Percentiles rank a stretch among this genome's conserved stretches.
Conservation (phyloP, 768 basidiomycete genomes). For the Psilocybe cyanescens region DNA sequence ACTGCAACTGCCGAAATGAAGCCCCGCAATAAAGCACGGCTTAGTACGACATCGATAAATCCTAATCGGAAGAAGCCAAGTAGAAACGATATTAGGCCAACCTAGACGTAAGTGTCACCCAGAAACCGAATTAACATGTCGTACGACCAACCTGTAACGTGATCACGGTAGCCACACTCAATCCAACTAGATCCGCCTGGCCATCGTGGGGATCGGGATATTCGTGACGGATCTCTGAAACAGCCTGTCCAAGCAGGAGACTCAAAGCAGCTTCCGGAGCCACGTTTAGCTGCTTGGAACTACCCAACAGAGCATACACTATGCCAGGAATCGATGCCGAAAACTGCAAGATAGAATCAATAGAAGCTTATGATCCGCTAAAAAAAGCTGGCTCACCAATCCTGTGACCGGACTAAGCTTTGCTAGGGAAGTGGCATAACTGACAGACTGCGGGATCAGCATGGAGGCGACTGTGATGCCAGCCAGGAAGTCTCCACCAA, state of each 20-base stretch:
- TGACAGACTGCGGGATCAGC: slow-evolving; percentile 87
- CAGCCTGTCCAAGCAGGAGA: slow-evolving; percentile 85
- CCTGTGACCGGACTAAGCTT: slow-evolving; percentile 86
- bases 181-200: slow-evolving; percentile 55
- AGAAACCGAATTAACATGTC: background rate
- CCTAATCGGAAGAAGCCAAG: slow-evolving; percentile 89
- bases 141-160: slow-evolving; percentile 69
- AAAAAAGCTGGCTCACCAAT: slow-evolving; percentile 54
- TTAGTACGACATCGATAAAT: slow-evolving; percentile 92
- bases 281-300: slow-evolving; percentile 79
- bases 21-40: slow-evolving; percentile 84
- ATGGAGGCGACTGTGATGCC: slow-evolving; percentile 86
- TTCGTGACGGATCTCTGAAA: slow-evolving; percentile 67
- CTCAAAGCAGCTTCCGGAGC: slow-evolving; percentile 91
- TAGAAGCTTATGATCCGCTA: background rate
- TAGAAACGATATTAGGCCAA: slow-evolving; percentile 82
- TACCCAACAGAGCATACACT: slow-evolving; percentile 90
- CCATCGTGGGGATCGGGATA: slow-evolving; percentile 41
- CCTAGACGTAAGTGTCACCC: slow-evolving; percentile 40
- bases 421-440: slow-evolving; percentile 89
- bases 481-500: slow-evolving; percentile 70
- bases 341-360: slow-evolving; percentile 48
- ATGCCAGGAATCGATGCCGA: slow-evolving; percentile 86
- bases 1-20: slow-evolving; percentile 86
- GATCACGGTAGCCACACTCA: slow-evolving; percentile 79